Conservation (phyloP, 2,329 filamentous ascomycete genomes). For the Cladobotryum mycophilum region DNA sequence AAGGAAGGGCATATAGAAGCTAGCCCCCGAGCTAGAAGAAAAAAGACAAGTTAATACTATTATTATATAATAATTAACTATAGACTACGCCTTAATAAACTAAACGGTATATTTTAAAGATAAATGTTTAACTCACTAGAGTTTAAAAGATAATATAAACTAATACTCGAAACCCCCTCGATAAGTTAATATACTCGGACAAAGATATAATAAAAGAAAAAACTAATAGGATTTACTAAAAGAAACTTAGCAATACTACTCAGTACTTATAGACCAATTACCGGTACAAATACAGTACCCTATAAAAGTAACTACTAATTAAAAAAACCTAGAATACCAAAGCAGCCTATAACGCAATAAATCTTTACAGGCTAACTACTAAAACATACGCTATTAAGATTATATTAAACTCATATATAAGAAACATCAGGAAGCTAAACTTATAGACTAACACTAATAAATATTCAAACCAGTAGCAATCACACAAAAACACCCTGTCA, state of each 20-base stretch:
- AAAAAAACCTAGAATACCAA: neutral
- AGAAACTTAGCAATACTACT: no score
- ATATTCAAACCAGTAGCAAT: neutral
- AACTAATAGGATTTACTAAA: no score
- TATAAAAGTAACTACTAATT: no score
- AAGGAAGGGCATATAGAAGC: no score
- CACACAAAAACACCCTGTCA: neutral
- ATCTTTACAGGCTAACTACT: neutral
- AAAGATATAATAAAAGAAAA: no score
- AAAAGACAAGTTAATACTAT: neutral
- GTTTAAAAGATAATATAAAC: neutral
- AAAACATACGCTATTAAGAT: neutral
- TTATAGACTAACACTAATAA: neutral
- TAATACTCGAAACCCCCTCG: no score
- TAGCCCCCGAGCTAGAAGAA: neutral
- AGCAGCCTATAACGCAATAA: neutral
- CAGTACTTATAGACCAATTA: no score
- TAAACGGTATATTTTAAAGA: neutral
- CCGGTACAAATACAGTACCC: no score
- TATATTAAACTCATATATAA: neutral
- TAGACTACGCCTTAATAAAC: neutral
- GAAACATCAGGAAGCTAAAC: neutral
- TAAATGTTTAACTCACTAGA: constrained; percentile 6
- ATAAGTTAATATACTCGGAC: no score
- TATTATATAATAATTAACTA: neutral